Evolutionary conservation across 441 rosid species (phyloP).

Genomic region (Arabidopsis hybrid): DNA sequence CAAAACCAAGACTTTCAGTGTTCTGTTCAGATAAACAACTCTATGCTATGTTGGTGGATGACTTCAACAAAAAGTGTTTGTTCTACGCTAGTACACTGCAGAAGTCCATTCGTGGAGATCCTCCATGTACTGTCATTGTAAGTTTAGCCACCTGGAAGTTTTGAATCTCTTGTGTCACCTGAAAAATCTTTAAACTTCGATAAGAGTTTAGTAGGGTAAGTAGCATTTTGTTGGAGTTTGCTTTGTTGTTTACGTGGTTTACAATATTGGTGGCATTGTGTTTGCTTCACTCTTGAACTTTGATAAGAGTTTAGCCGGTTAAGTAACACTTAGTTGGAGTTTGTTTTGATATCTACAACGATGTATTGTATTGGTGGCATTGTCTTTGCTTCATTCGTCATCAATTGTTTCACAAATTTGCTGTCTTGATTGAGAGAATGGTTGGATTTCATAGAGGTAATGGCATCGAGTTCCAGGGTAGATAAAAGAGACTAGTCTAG

Average conservation of each 20-base stretch:
- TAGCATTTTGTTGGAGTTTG: not conserved
- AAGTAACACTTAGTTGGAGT: not conserved
- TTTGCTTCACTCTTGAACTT: not conserved
- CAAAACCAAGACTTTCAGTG: conserved; percentile 84
- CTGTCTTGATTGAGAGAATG: conserved; percentile 2
- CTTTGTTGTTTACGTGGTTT: not conserved
- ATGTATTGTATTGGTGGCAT: conserved; percentile 7
- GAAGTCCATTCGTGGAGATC: conserved; percentile 69
- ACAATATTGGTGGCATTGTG: conserved; percentile 13
- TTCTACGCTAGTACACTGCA: conserved; percentile 86
- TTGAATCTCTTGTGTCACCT: not conserved
- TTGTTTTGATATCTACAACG: not conserved
- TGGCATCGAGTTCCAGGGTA: not conserved
- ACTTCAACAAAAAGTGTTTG: conserved; percentile 75
- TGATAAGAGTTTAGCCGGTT: not conserved
- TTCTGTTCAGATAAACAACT: conserved; percentile 91
- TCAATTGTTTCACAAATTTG: conserved; percentile 10
- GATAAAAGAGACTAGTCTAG: conserved; percentile 12
- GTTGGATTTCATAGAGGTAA: not conserved
- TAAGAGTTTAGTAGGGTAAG: not conserved
- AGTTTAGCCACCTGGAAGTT: conserved; percentile 33
- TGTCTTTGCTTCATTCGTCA: conserved; percentile 1
- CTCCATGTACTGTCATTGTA: conserved; percentile 62
- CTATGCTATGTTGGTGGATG: conserved; percentile 91
- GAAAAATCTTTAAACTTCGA: not conserved